phyloP scores from a whole-genome alignment of 495 filamentous ascomycete genomes.

The Beverwykella pulmonaria region DNA sequence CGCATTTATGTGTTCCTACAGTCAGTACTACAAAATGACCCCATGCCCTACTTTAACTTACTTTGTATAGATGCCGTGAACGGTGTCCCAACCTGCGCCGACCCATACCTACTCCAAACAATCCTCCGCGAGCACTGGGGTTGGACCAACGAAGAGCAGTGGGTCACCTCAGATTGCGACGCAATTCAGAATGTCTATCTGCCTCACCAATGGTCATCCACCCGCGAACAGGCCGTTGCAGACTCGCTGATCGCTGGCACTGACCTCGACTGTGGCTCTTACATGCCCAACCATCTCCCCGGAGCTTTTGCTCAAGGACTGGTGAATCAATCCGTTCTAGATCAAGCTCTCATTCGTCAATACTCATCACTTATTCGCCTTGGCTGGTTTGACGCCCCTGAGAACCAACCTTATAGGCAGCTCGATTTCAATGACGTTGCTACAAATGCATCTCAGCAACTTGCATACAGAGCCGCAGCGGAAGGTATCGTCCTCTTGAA shows the following conservation, averaged over 20 bases:
- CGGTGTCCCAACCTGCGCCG: conserved; percentile 60
- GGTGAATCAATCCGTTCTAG: conserved; percentile 55
- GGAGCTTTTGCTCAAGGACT: conserved; percentile 53
- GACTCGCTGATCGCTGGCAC: conserved; percentile 62
- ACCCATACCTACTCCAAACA: conserved; percentile 60
- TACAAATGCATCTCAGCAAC: conserved; percentile 54
- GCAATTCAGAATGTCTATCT: conserved; percentile 60
- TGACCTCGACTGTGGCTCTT: conserved; percentile 64
- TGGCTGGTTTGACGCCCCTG: conserved; percentile 62
- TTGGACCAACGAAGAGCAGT: conserved; percentile 56
- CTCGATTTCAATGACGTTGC: conserved; percentile 58
- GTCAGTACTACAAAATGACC: conserved; percentile 11
- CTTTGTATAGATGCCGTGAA: conserved; percentile 54
- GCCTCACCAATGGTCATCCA: conserved; percentile 57
- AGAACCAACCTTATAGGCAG: conserved; percentile 52
- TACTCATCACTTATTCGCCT: conserved; percentile 59
- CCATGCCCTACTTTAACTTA: neutral
- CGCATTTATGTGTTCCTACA: conserved; percentile 65
- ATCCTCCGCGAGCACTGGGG: conserved; percentile 59
- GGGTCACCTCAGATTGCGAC: conserved; percentile 62
- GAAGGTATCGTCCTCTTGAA: conserved; percentile 64
- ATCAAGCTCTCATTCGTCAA: conserved; percentile 57
- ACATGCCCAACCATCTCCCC: conserved; percentile 56
- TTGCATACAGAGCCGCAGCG: conserved; percentile 62
- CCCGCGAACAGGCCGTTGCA: conserved; percentile 53